Conservation (phyloP, 257 asterid species). For the Osmanthus fragrans region DNA sequence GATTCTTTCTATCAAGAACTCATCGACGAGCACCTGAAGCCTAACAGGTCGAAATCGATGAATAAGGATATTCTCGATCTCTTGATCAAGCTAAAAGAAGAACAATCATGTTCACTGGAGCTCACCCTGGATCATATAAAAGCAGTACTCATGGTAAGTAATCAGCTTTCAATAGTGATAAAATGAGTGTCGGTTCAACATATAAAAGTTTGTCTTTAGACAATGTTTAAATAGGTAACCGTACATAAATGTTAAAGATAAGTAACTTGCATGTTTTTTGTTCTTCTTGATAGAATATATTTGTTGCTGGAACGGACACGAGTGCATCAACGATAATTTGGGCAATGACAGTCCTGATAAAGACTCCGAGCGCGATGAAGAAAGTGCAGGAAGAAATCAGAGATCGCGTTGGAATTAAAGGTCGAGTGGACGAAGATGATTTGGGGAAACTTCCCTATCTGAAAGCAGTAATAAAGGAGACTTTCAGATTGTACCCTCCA, state of each 20-base stretch:
- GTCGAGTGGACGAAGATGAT: constrained; percentile 37
- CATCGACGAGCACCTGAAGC: constrained; percentile 37
- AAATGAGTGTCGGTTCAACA: neutral
- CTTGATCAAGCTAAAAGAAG: constrained; percentile 33
- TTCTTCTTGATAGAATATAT: constrained; percentile 26
- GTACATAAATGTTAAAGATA: neutral
- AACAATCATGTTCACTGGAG: neutral
- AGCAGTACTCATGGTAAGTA: constrained; percentile 36
- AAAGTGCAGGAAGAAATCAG: constrained; percentile 33
- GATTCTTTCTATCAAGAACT: constrained; percentile 35
- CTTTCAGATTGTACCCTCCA: constrained; percentile 44
- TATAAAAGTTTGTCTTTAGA: too few relatives aligned
- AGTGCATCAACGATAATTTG: constrained; percentile 34
- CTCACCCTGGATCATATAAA: constrained; percentile 35
- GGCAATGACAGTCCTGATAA: constrained; percentile 41
- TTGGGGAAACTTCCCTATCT: constrained; percentile 32
- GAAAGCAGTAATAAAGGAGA: constrained; percentile 45
- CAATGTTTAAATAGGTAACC: neutral
- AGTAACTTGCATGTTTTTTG: neutral
- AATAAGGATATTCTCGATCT: constrained; percentile 35
- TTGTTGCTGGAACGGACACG: constrained; percentile 49
- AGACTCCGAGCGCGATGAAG: constrained; percentile 29
- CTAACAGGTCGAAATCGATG: neutral
- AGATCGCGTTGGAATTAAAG: constrained; percentile 14
- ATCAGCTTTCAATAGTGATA: neutral